Evolutionary conservation across 192 early-diverging fungal species (phyloP), one percentile per base, ranked within the genome.

Genomic region (Coemansia sp.): DNA sequence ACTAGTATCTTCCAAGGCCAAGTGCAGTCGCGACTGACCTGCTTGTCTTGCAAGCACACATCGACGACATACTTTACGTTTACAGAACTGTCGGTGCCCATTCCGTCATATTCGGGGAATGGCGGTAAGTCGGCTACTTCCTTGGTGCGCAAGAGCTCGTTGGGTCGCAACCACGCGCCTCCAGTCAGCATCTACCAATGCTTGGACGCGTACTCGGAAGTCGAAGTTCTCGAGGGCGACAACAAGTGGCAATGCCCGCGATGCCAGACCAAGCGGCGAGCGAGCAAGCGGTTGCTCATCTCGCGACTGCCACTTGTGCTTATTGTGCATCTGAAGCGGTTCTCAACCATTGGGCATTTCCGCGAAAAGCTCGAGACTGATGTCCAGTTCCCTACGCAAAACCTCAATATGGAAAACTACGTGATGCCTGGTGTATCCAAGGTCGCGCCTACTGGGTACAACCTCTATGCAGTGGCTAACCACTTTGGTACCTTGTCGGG

Each of bases 301-400:
- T 90, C 93, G 1, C 84, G 88, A 27, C 76, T 98, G 29, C 98
- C 98, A 1, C 85, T 90, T 55, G 90, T 99, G 34, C 78, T 99
- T n/a, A 74, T 98, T 57, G 88, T 99, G 58, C 95, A 98, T 65
- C 66, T 99, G 69, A 99, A 98, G 76, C 87, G 96, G 57, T 99
- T 98, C 62, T 97, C 91, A 19, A 94, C 86, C 36, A 83, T 93
- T 61, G 96, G 96, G 0, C 95, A 94, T 8, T 98, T 98, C 75
- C 88, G 91, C 45, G 90, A 97, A 74, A 98, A 98, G 70, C 73
- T 99, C 32, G 94, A 95, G 53, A 93, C 92, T 0, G 84, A 87
- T 70, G 94, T 98, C 1, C 80, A 91, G 57, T 95, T 95, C 64
- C 95, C 96, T 3, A 81, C 94, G 31, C 75, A 77, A 36, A 73